A percentile compares a stretch with the other conserved stretches of the same genome.
phyloP scores from a whole-genome alignment of 2,329 filamentous ascomycete species.

The Cladosporium sp. region DNA sequence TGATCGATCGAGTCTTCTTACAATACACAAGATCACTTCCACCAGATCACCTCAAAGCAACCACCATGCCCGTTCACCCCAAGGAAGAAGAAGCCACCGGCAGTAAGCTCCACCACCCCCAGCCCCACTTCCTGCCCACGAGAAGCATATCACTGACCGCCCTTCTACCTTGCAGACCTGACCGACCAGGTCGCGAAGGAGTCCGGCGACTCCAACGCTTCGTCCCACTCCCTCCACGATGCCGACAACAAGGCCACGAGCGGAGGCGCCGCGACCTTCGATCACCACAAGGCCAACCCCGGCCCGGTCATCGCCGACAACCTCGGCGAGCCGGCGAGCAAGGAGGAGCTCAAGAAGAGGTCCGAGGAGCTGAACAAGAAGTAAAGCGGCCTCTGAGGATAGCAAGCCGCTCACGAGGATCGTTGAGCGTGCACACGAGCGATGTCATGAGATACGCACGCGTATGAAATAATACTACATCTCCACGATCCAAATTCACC shows the following conservation, averaged over 20 bases:
- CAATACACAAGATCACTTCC: too few relatives aligned
- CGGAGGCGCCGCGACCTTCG: conserved; percentile 30
- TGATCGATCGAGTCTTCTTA: too few relatives aligned
- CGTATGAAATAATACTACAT: not conserved
- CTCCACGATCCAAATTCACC: too few relatives aligned
- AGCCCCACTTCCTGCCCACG: not conserved
- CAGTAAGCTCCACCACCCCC: conserved; percentile 27
- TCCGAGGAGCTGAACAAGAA: conserved; percentile 45
- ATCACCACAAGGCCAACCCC: conserved; percentile 38
- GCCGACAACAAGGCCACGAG: conserved; percentile 27
- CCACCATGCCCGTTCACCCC: conserved; percentile 37
- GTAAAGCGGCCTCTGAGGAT: not conserved
- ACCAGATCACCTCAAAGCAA: not conserved
- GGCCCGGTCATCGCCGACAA: conserved; percentile 42
- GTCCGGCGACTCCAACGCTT: conserved; percentile 36
- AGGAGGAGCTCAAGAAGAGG: conserved; percentile 45
- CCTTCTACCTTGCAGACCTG: conserved; percentile 28
- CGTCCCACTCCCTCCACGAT: conserved; percentile 30
- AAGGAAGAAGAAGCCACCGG: conserved; percentile 33
- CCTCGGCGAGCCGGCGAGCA: conserved; percentile 39
- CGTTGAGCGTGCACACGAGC: not conserved
- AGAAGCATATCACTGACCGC: conserved; percentile 4
- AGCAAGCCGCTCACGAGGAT: too few relatives aligned
- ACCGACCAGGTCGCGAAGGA: conserved; percentile 42
- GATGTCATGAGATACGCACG: conserved; percentile 1